These are phyloP conservation scores for Coniferiporia sulphurascens DNA, from an alignment of 1,284 basidiomycete species.

Conservation along the genomic window DNA sequence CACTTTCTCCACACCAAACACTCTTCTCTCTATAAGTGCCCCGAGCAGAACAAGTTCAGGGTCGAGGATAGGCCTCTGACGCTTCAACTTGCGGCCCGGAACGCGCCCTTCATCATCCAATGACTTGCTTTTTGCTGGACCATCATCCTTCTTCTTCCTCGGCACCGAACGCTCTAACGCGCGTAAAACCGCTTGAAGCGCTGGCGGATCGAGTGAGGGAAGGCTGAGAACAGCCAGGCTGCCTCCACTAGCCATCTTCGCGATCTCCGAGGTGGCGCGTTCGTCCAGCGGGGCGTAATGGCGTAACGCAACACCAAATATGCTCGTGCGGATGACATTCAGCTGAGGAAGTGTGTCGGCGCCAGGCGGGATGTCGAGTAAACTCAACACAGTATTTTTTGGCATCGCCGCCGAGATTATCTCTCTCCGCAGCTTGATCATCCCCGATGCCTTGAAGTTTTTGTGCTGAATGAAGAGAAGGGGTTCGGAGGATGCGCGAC, in stretches of 20 bases:
- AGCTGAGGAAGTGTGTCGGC: slow-evolving; percentile 33
- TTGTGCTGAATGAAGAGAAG: slow-evolving; percentile 68
- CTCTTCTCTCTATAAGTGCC: slow-evolving; percentile 67
- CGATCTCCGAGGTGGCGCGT: slow-evolving; percentile 43
- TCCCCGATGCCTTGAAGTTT: slow-evolving; percentile 58
- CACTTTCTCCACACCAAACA: slow-evolving; percentile 55
- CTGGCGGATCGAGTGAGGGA: slow-evolving; percentile 65
- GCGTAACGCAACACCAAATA: slow-evolving; percentile 69
- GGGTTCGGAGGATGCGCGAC: slow-evolving; percentile 43
- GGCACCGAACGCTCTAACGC: slow-evolving; percentile 67
- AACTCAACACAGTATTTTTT: slow-evolving; percentile 33
- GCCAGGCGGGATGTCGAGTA: slow-evolving; percentile 33
- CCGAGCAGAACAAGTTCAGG: slow-evolving; percentile 71
- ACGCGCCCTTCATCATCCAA: slow-evolving; percentile 56
- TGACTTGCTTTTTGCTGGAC: slow-evolving; percentile 42
- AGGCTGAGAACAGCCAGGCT: slow-evolving; percentile 63
- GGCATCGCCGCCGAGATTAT: slow-evolving; percentile 48
- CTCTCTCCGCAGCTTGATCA: slow-evolving; percentile 62
- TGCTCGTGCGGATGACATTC: slow-evolving; percentile 60
- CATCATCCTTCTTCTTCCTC: slow-evolving; percentile 44
- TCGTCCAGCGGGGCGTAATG: slow-evolving; percentile 49
- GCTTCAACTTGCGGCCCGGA: slow-evolving; percentile 63
- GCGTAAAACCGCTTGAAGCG: slow-evolving; percentile 59
- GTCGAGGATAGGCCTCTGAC: slow-evolving; percentile 42
- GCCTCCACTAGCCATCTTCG: slow-evolving; percentile 46